These are phyloP conservation scores for Corchorus capsularis DNA, from an alignment of 345 rosid genomes.

Conservation along the genomic window DNA sequence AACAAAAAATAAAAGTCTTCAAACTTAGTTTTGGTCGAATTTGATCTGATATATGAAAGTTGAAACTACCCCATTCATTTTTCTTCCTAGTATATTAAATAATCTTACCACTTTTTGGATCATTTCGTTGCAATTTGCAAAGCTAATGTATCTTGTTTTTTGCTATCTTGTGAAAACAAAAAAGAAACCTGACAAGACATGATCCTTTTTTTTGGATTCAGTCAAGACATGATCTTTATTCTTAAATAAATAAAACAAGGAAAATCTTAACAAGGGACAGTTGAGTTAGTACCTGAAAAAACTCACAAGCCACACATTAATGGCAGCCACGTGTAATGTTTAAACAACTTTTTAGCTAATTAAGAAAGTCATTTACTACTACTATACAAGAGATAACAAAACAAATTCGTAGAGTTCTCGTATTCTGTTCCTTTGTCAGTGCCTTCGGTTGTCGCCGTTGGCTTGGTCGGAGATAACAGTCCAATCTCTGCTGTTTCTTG, in stretches of 20 bases:
- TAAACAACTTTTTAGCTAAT: no score
- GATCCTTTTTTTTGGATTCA: no score
- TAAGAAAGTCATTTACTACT: no score
- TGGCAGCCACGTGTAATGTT: constrained; percentile 1
- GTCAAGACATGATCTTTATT: background rate
- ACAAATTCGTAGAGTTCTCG: background rate
- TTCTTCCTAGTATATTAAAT: background rate
- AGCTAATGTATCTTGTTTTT: no score
- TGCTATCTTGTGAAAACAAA: no score
- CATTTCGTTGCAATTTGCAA: background rate
- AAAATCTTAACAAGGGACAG: background rate
- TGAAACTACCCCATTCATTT: background rate
- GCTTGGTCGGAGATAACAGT: constrained; percentile 39
- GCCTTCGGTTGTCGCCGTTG: constrained; percentile 35
- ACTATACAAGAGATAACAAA: background rate
- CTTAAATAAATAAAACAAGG: background rate
- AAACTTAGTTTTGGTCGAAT: background rate
- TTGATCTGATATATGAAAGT: background rate
- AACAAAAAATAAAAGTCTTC: no score
- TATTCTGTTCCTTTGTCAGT: constrained; percentile 10
- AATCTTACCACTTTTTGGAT: background rate
- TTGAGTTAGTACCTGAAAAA: background rate
- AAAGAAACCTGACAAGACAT: no score
- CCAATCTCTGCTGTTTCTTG: background rate
- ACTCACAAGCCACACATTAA: background rate